Base-by-base conservation (phyloP, 2,329 filamentous ascomycete genomes). In the Aspergillus sp. region DNA sequence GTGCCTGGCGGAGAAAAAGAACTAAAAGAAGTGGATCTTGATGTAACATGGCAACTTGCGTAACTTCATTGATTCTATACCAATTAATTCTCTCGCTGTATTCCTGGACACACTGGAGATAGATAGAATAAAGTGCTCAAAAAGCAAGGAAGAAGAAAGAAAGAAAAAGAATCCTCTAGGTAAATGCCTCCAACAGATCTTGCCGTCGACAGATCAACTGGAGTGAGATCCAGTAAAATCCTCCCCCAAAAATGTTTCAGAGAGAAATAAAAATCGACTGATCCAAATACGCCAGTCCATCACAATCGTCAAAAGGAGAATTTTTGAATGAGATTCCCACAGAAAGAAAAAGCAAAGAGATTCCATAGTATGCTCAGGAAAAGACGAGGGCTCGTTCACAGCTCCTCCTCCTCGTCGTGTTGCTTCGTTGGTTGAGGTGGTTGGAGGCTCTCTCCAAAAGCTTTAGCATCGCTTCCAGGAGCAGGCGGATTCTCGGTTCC, bases 321-420 rank as follows among this genome's bases (percentile, higher is more conserved):
- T 31, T 22, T 58, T 16, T 47, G 2, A 47, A 7, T 6, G 16
- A 29, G 26, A 29, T 29, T 4, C 11, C 20, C 20, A 10, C 45
- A 12, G 11, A 14, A 24, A 47, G 14, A 20, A 36, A 36, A 36
- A 10, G 11, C 3, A 6, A 47, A 9, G 20, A 16, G 20, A 47
- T 26, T 47, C n/a, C 18, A 36, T 3, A 16, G 26, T 12, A 24
- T 45, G 9, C 16, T 45, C 32, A 49, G 31, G 20, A 24, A n/a
- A 24, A 54, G 52, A 18, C 42, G 20, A 53, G 20, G 22, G n/a
- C 22, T 20, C 22, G 9, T 12, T 67, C 63, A 75, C 58, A 75
- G 56, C 58, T 75, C 73, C 57, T 75, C 73, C 1, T 74, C 71
- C 3, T 67, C 67, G 12, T 68, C 62, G 16, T 12, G 36, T 7